Evolutionary conservation across 31 red algal species (phyloP), one percentile per base, ranked within the genome.

Genomic region (Endocladia muricata): DNA sequence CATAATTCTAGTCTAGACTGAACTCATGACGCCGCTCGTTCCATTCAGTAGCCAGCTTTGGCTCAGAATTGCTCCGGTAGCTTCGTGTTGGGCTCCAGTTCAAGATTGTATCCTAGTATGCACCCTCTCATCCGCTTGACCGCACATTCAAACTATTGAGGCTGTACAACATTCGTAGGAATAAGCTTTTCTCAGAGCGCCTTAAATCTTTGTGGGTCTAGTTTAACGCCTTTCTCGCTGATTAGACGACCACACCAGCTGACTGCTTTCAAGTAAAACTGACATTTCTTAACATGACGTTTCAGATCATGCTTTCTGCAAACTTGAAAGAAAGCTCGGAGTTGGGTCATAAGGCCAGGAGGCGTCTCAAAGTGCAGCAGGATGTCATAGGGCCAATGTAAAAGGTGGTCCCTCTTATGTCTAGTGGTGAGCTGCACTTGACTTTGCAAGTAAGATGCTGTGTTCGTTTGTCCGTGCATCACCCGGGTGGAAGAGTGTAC

Each of bases 181-280:
- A 19, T 21, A 26, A 19, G 36, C 72, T 59, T 57, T 47, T 31
- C 72, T 21, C 56, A 54, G 22, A 76, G 47, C 30, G 51, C 44
- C 25, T 13, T 21, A 23, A 76, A 2, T 22, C 51, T 4, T 22
- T 23, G 21, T 37, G 72, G 72, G 35, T 76, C 72, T 54, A 76
- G 32, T 23, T 25, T 55, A 19, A 76, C 42, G 25, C 72, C 72
- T 25, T 76, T 37, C 28, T 15, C 34, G 23, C 28, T 58, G 42
- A 76, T 59, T 28, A 76, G 22, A 35, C 72, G 5, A n/a, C 72
- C 72, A 60, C 72, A 59, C 72, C 72, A 76, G 29, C 51, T 39
- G 23, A 76, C 72, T 5, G 56, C 37, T 33, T 32, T 2, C 23
- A 76, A 35, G 36, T 59, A 76, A 15, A 76, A 25, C 15, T 60